phyloP scores from a whole-genome alignment of 1,139 yeast species.

The Yamadazyma dushanensis region DNA sequence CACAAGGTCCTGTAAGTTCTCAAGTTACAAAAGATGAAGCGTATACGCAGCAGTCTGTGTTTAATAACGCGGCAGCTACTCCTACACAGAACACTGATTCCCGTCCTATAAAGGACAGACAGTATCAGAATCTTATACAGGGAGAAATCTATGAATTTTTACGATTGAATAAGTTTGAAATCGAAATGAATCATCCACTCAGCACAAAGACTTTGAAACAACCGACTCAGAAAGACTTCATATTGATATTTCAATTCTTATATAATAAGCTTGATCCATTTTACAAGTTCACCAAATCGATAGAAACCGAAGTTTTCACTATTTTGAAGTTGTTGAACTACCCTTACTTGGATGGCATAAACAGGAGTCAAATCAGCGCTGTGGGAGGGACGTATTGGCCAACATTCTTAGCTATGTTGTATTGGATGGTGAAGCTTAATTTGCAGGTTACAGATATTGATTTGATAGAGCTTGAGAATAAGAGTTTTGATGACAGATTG shows the following conservation, averaged over 20 bases:
- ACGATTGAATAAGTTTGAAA: constrained; percentile 62
- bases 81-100: constrained; percentile 5
- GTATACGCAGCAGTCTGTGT: constrained; percentile 10
- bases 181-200: constrained; percentile 70
- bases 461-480: constrained; percentile 23
- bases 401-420: constrained; percentile 73
- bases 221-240: constrained; percentile 90
- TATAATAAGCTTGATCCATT: constrained; percentile 79
- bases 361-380: constrained; percentile 83
- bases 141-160: constrained; percentile 70
- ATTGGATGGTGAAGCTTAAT: constrained; percentile 71
- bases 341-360: constrained; percentile 79
- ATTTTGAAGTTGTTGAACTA: constrained; percentile 66
- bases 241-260: constrained; percentile 74
- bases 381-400: constrained; percentile 95
- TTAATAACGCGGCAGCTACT: constrained; percentile 3
- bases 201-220: constrained; percentile 63
- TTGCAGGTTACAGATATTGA: constrained; percentile 46
- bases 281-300: constrained; percentile 63
- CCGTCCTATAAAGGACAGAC: constrained; percentile 73
- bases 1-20: constrained; percentile 4
- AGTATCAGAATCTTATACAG: constrained; percentile 63
- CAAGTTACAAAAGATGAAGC: constrained; percentile 3
- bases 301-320: constrained; percentile 75
- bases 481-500: constrained; percentile 41